phyloP scores from a whole-genome alignment of 2,329 filamentous ascomycete genomes.

The Leptographium procerum region DNA sequence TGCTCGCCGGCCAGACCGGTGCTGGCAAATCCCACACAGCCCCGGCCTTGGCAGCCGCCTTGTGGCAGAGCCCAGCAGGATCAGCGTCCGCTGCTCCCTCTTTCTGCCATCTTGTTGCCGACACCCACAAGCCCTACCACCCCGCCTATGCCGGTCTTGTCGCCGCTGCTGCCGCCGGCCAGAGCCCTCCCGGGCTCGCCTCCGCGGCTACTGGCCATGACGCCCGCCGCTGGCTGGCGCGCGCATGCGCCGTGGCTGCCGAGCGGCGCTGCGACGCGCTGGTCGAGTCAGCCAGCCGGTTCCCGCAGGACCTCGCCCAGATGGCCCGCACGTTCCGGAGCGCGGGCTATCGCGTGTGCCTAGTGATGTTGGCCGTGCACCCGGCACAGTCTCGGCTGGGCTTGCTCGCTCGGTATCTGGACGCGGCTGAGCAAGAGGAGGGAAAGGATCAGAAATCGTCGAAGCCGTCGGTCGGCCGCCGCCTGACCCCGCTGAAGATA shows the following conservation, averaged over 20 bases:
- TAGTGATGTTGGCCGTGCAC: slow-evolving; percentile 31
- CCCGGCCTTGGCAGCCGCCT: slow-evolving; percentile 23
- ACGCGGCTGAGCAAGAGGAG: slow-evolving; percentile 1
- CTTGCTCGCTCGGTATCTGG: slow-evolving; percentile 28
- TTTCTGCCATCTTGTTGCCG: slow-evolving; percentile 32
- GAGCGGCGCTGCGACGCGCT: slow-evolving; percentile 23
- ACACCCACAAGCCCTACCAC: slow-evolving; percentile 38
- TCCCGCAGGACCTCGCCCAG: slow-evolving; percentile 27
- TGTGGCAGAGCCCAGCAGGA: slow-evolving; percentile 13
- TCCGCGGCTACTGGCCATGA: slow-evolving; percentile 27
- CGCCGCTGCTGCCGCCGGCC: slow-evolving; percentile 8
- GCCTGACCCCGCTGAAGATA: slow-evolving; percentile 31
- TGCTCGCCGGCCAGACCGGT: slow-evolving; percentile 35
- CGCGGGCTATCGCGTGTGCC: slow-evolving; percentile 25
- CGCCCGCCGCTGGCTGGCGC: slow-evolving; percentile 32
- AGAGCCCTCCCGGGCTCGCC: slow-evolving; percentile 21
- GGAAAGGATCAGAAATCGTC: not conserved
- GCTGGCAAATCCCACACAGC: slow-evolving; percentile 35
- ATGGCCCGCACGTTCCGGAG: slow-evolving; percentile 24
- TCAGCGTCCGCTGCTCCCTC: not conserved
- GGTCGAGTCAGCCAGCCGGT: slow-evolving; percentile 33
- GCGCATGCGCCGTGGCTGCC: slow-evolving; percentile 25
- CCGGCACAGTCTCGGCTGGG: slow-evolving; percentile 29
- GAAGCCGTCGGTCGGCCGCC: slow-evolving; percentile 19
- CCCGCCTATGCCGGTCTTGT: slow-evolving; percentile 26